Conservation (phyloP, 257 asterid genomes). For the Solanum pinnatisectum region DNA sequence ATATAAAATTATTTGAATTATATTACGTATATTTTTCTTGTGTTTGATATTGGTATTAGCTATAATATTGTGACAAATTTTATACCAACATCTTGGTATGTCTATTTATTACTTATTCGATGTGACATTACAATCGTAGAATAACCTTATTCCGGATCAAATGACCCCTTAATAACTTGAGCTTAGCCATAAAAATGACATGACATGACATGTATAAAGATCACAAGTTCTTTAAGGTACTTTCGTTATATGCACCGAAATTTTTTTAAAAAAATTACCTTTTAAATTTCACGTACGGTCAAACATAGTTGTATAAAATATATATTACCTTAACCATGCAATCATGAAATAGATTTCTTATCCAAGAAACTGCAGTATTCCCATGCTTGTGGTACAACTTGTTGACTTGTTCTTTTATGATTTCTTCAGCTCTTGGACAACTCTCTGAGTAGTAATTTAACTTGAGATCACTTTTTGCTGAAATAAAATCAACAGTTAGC, state of each 20-base stretch:
- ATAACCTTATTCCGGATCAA: not conserved
- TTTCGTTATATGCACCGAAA: not conserved
- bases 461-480: constrained; percentile 36
- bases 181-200: not conserved
- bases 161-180: not conserved
- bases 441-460: constrained; percentile 51
- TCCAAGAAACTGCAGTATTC: constrained; percentile 73
- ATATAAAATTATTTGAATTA: not conserved
- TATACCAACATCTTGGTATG: not conserved
- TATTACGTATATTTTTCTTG: not conserved
- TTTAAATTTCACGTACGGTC: not conserved
- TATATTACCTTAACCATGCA: constrained; percentile 54
- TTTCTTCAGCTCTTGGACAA: constrained; percentile 70
- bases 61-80: not conserved
- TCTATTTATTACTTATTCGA: not conserved
- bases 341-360: constrained; percentile 81
- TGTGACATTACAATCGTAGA: not conserved
- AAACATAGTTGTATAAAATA: not conserved
- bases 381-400: constrained; percentile 43
- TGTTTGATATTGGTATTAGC: not conserved
- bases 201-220: not conserved
- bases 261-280: not conserved
- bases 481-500: not conserved
- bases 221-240: not conserved
- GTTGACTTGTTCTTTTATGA: constrained; percentile 52